These are phyloP conservation scores for Chalciporus piperatus DNA, from an alignment of 768 basidiomycete species.

Conservation along the genomic window DNA sequence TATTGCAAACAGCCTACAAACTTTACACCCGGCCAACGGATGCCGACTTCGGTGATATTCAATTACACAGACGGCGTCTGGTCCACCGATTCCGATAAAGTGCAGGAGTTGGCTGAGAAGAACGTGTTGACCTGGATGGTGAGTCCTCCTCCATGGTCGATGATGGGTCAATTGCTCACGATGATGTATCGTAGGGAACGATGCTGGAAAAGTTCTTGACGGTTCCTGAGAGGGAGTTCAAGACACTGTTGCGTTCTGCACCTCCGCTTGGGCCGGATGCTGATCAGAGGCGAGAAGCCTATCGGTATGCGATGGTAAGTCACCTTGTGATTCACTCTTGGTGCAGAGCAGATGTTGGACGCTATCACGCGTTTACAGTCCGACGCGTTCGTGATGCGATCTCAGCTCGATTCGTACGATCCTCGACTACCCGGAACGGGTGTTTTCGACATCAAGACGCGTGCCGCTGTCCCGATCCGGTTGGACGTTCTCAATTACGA, in stretches of 20 bases:
- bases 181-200: slow-evolving; percentile 56
- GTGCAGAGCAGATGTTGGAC: too few relatives aligned
- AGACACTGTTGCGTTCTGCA: slow-evolving; percentile 44
- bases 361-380: slow-evolving; percentile 26
- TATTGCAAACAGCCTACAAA: slow-evolving; percentile 41
- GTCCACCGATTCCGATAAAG: slow-evolving; percentile 56
- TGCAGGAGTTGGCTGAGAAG: slow-evolving; percentile 45
- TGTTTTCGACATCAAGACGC: slow-evolving; percentile 95
- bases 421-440: slow-evolving; percentile 80
- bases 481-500: slow-evolving; percentile 82
- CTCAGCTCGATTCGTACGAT: slow-evolving; percentile 90
- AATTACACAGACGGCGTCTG: slow-evolving; percentile 66
- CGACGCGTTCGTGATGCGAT: slow-evolving; percentile 77
- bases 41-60: slow-evolving; percentile 70
- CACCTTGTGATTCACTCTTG: not conserved
- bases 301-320: slow-evolving; percentile 79
- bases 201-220: slow-evolving; percentile 90
- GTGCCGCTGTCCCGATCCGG: slow-evolving; percentile 81
- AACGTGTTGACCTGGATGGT: slow-evolving; percentile 81
- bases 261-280: slow-evolving; percentile 25
- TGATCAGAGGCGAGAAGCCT: slow-evolving; percentile 61
- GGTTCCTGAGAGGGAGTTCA: slow-evolving; percentile 59
- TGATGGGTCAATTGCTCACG: not conserved
- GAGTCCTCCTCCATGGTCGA: slow-evolving; percentile 13
- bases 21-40: slow-evolving; percentile 78